phyloP scores from a whole-genome alignment of 495 filamentous ascomycete genomes.

The Penicillium waksmanii region DNA sequence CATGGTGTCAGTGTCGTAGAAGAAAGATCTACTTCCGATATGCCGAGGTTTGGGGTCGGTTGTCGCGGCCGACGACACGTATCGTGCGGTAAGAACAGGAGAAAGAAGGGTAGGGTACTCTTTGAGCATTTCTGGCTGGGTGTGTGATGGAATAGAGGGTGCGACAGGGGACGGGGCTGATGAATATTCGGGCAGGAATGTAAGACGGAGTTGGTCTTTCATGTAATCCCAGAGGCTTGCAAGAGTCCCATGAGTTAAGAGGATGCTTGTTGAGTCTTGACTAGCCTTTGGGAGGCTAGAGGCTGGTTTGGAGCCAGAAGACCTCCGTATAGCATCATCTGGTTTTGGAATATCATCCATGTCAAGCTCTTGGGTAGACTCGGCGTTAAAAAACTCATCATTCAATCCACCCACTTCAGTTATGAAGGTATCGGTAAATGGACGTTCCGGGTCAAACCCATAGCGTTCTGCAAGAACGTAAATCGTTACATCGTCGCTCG shows the following conservation, averaged over 20 bases:
- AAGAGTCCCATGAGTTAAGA: conserved; percentile 64
- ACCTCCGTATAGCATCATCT: conserved; percentile 28
- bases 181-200: conserved; percentile 53
- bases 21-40: conserved; percentile 70
- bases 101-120: conserved; percentile 54
- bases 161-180: conserved; percentile 24
- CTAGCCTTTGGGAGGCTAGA: conserved; percentile 28
- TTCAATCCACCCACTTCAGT: conserved; percentile 73
- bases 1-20: conserved; percentile 65
- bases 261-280: conserved; percentile 55
- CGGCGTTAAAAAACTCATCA: conserved; percentile 54
- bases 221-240: conserved; percentile 67
- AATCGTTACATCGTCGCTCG: conserved; percentile 68
- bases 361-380: conserved; percentile 38
- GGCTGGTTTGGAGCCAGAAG: conserved; percentile 5
- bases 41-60: conserved; percentile 44
- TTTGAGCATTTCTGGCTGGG: conserved; percentile 59
- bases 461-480: conserved; percentile 69
- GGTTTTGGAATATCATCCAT: conserved; percentile 33
- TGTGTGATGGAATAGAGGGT: conserved; percentile 52
- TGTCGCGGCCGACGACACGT: conserved; percentile 40
- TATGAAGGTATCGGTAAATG: conserved; percentile 82
- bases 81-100: conserved; percentile 50
- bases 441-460: conserved; percentile 59
- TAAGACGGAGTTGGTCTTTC: conserved; percentile 64